Conservation (phyloP, 148 eudicot species). For the Spergularia marina region DNA sequence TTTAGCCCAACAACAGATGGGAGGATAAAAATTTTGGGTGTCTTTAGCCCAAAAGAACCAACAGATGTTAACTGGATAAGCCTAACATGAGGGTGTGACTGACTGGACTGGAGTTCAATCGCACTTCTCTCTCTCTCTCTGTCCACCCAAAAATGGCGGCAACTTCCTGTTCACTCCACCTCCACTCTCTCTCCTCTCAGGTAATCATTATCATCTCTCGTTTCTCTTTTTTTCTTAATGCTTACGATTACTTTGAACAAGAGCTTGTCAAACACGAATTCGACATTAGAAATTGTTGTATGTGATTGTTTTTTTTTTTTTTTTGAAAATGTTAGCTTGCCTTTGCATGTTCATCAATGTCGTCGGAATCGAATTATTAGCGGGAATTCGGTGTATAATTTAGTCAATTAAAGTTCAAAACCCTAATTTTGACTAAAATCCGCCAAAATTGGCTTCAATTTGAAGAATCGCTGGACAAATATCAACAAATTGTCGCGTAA, state of each 20-base stretch:
- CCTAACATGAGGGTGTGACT: too few species aligned
- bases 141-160: slow-evolving; percentile 26
- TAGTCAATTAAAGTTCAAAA: slow-evolving; percentile 13
- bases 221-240: background rate
- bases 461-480: slow-evolving; percentile 15
- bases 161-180: slow-evolving; percentile 12
- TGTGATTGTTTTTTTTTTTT: background rate
- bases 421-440: background rate
- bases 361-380: slow-evolving; percentile 29
- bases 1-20: too few species aligned
- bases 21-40: too few species aligned
- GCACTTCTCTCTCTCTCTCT: background rate
- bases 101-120: too few species aligned
- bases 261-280: too few species aligned
- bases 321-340: background rate
- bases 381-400: slow-evolving; percentile 1
- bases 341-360: slow-evolving; percentile 19
- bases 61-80: too few species aligned
- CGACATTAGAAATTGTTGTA: too few species aligned
- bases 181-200: slow-evolving; percentile 24
- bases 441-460: background rate
- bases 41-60: too few species aligned
- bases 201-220: background rate
- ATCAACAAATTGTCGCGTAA: slow-evolving; percentile 16
- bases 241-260: background rate